Evolutionary conservation across 176 grass and related monocot genomes (phyloP), one percentile per base, ranked within the genome.

Genomic region (Pharus latifolius): DNA sequence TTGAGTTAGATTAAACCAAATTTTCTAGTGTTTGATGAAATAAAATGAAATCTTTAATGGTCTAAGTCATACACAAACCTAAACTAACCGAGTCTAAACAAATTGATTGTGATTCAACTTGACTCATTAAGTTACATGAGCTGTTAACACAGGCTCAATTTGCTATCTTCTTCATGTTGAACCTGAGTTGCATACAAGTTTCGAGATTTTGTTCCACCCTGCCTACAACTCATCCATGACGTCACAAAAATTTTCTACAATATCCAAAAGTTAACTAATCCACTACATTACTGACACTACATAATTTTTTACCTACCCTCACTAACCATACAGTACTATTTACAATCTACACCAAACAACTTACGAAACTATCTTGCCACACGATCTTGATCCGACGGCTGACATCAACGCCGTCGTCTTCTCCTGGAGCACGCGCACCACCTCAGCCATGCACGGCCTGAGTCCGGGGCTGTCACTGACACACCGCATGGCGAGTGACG

Each of bases 381-480:
- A 34, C n/a, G 78, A 86, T 78, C 67, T 76, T 10, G 43, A 49
- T 29, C 78, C 70, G 16, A 87, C 70, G 67, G 85, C 74, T 0
- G 88, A 73, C 28, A 91, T 78, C 9, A 89, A 67, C 25, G 78
- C 59, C 3, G 68, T 64, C 44, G 66, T 60, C 59, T 81, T 78
- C 78, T 91, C 82, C 47, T 79, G 88, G 42, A 91, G 59, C 44
- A 75, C 56, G 43, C 85, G 72, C 24, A 86, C 82, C 54, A 91
- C 78, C 43, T 96, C 88, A 1, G 88, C 62, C 88, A 86, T 91
- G 46, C 88, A 85, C 0, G 92, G 92, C 48, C 92, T 80, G 29
- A 86, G 69, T 28, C 81, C 80, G 3, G 75, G 63, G n/a, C 75
- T 73, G 16, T 54, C 75, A 52, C 73, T 35, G 56, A 80, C 75